phyloP scores from a whole-genome alignment of 441 rosid species.

The Pelargonium australe region DNA sequence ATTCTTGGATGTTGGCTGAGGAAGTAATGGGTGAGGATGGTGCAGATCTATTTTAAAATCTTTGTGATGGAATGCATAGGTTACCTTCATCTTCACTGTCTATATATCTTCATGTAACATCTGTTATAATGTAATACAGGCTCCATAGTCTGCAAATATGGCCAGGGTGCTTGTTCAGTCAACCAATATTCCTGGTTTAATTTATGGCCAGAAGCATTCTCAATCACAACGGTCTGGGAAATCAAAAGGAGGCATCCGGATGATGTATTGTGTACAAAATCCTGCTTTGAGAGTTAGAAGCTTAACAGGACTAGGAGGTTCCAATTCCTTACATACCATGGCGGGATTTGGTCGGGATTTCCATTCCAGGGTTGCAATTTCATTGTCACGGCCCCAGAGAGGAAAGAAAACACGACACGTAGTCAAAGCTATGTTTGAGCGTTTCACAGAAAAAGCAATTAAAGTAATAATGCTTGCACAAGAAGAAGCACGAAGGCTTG shows the following conservation, averaged over 20 bases:
- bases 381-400: conserved; percentile 29
- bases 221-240: conserved; percentile 38
- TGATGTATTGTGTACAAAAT: conserved; percentile 39
- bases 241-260: conserved; percentile 40
- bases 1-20: not conserved
- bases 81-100: too few relatives aligned
- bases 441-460: conserved; percentile 92
- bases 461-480: conserved; percentile 99
- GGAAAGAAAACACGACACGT: conserved; percentile 44
- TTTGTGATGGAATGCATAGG: not conserved
- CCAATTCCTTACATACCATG: conserved; percentile 44
- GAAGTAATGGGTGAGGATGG: not conserved
- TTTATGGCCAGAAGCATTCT: conserved; percentile 32
- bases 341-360: conserved; percentile 37
- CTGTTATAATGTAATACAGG: conserved; percentile 28
- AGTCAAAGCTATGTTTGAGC: conserved; percentile 86
- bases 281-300: conserved; percentile 41
- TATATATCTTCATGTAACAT: not conserved
- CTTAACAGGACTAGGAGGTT: conserved; percentile 55
- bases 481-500: conserved; percentile 96
- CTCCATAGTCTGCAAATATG: conserved; percentile 38
- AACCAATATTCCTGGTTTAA: conserved; percentile 38
- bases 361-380: conserved; percentile 35
- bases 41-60: not conserved
- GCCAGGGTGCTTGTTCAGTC: conserved; percentile 71